A percentile compares a stretch with the other conserved stretches of the same genome.
Conservation (phyloP, 192 early-diverging fungal genomes). For the Entomortierella parvispora region DNA sequence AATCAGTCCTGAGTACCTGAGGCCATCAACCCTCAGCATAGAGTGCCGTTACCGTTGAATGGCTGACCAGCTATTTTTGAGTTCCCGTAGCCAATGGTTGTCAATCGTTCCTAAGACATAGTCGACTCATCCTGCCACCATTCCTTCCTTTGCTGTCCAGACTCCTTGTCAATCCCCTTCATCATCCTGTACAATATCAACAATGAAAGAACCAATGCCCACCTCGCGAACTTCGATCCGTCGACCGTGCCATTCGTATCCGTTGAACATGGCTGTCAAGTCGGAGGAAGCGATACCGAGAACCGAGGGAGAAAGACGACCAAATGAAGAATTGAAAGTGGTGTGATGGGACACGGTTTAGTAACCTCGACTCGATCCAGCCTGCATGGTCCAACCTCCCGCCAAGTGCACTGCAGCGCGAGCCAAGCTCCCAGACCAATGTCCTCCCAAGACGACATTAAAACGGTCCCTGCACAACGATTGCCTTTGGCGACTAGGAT, state of each 20-base stretch:
- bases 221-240: constrained; percentile 84
- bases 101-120: no score
- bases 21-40: no score
- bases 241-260: constrained; percentile 79
- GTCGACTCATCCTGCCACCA: neutral
- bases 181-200: neutral
- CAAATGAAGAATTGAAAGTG: neutral
- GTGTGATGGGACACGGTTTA: neutral
- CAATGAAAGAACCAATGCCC: constrained; percentile 31
- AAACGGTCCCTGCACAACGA: no score
- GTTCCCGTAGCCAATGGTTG: no score
- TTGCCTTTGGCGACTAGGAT: no score
- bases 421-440: no score
- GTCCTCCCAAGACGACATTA: no score
- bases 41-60: no score
- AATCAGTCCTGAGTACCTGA: no score
- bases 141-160: neutral
- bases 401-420: no score
- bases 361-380: constrained; percentile 1
- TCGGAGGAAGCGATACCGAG: constrained; percentile 26
- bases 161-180: neutral
- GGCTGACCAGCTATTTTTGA: no score
- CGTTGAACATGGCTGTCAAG: constrained; percentile 77
- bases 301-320: no score
- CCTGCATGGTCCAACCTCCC: neutral